Evolutionary conservation across 805 yeast species (phyloP).

Genomic region (Metschnikowia peoriensis): DNA sequence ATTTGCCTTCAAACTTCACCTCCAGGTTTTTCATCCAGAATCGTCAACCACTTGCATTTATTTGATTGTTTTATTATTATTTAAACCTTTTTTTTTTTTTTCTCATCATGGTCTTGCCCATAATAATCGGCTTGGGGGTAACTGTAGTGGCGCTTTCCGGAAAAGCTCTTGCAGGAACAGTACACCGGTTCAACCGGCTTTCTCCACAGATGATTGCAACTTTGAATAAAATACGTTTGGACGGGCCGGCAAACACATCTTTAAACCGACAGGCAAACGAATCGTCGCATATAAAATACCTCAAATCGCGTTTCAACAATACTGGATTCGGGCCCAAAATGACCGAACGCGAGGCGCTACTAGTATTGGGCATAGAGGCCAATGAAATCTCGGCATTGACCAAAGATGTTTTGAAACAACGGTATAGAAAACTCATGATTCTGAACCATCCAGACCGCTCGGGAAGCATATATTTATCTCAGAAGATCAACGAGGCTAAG

Average conservation of each 20-base stretch:
- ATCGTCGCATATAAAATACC: slow-evolving; percentile 17
- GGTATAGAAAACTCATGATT: slow-evolving; percentile 40
- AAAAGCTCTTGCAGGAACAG: slow-evolving; percentile 13
- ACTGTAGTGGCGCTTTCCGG: slow-evolving; percentile 19
- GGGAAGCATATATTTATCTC: slow-evolving; percentile 41
- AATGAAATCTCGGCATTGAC: slow-evolving; percentile 32
- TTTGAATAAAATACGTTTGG: slow-evolving; percentile 17
- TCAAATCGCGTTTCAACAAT: slow-evolving; percentile 20
- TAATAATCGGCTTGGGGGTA: slow-evolving; percentile 19
- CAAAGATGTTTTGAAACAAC: slow-evolving; percentile 26
- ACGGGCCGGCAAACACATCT: slow-evolving; percentile 7
- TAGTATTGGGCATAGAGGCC: slow-evolving; percentile 41
- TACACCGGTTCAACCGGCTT: slow-evolving; percentile 13
- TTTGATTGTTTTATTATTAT: too few species aligned
- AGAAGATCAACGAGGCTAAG: slow-evolving; percentile 44
- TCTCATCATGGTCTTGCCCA: slow-evolving; percentile 18
- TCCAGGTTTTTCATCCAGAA: too few species aligned
- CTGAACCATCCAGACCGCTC: slow-evolving; percentile 43
- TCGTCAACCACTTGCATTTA: too few species aligned
- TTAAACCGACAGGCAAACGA: slow-evolving; percentile 13
- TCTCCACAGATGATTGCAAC: slow-evolving; percentile 23
- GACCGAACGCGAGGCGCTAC: slow-evolving; percentile 45
- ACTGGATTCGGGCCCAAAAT: slow-evolving; percentile 35
- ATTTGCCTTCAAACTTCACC: too few species aligned
- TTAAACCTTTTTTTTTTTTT: background rate